Conservation (phyloP, 2,329 filamentous ascomycete species). For the Fusarium udum region DNA sequence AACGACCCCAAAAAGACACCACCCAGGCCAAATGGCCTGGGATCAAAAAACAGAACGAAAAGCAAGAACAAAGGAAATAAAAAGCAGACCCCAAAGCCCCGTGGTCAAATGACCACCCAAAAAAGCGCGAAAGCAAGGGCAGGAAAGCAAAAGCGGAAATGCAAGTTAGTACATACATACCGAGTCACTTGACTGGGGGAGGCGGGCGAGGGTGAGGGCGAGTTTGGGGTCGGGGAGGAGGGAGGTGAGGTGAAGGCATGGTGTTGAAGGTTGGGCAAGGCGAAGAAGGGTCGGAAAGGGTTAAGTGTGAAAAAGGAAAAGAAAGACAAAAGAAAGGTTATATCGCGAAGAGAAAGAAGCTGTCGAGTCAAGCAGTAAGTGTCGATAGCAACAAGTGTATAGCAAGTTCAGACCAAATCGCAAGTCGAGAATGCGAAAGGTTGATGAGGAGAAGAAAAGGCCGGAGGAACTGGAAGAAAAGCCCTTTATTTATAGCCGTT, state of each 20-base stretch:
- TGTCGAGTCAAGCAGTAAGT: conserved; percentile 6
- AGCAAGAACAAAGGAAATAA: not conserved
- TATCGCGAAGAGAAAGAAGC: not conserved
- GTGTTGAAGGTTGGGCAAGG: not conserved
- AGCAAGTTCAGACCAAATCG: conserved; percentile 10
- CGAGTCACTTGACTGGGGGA: conserved; percentile 3
- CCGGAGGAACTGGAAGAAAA: not conserved
- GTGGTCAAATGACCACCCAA: not conserved
- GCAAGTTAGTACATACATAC: not conserved
- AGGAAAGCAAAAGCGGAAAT: not conserved
- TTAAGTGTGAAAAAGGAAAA: not conserved
- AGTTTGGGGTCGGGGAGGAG: not conserved
- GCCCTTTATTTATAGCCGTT: conserved; percentile 3
- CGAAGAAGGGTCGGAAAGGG: not conserved
- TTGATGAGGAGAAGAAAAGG: not conserved
- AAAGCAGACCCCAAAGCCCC: not conserved
- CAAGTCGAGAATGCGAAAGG: conserved; percentile 8
- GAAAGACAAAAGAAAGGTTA: not conserved
- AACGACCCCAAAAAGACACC: not conserved
- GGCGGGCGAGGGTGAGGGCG: not conserved
- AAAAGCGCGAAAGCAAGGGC: not conserved
- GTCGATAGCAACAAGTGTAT: conserved; percentile 4
- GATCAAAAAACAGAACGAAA: not conserved
- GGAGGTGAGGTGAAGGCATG: not conserved
- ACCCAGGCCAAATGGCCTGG: not conserved